Percentiles rank a stretch among this genome's conserved stretches.
Conservation (phyloP, 768 basidiomycete genomes). For the Lactarius evosmus region DNA sequence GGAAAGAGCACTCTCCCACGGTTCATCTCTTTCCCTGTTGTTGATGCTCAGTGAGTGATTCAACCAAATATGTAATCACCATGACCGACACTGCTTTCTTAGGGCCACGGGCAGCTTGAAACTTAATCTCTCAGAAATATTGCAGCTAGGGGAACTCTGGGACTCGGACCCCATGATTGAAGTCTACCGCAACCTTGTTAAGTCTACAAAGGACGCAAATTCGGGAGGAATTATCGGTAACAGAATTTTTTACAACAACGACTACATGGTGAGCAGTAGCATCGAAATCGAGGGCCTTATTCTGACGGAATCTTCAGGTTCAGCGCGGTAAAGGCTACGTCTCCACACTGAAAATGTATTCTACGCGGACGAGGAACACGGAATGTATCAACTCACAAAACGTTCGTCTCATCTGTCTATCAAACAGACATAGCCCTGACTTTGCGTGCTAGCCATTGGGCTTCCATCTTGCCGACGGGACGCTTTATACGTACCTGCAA, state of each 20-base stretch:
- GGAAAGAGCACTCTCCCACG: conserved; percentile 58
- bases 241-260: conserved; percentile 34
- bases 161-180: conserved; percentile 19
- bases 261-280: conserved; percentile 36
- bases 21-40: conserved; percentile 64
- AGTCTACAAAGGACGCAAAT: conserved; percentile 31
- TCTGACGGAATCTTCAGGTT: conserved; percentile 29
- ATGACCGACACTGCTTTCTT: neutral
- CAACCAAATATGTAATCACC: neutral
- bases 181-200: conserved; percentile 25
- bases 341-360: conserved; percentile 36
- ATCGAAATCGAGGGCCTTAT: neutral
- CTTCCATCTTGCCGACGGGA: conserved; percentile 68
- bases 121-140: conserved; percentile 35
- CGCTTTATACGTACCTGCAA: conserved; percentile 56
- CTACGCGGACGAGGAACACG: conserved; percentile 36
- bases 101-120: conserved; percentile 33
- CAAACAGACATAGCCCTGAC: neutral
- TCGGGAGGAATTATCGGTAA: conserved; percentile 34
- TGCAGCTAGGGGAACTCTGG: conserved; percentile 34
- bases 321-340: conserved; percentile 36
- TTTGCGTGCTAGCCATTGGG: conserved; percentile 21
- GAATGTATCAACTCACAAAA: conserved; percentile 38
- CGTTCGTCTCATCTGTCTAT: conserved; percentile 8
- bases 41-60: conserved; percentile 41